These are phyloP conservation scores for Fraxinus angustifolia DNA, from an alignment of 305 asterid genomes.

Conservation along the genomic window DNA sequence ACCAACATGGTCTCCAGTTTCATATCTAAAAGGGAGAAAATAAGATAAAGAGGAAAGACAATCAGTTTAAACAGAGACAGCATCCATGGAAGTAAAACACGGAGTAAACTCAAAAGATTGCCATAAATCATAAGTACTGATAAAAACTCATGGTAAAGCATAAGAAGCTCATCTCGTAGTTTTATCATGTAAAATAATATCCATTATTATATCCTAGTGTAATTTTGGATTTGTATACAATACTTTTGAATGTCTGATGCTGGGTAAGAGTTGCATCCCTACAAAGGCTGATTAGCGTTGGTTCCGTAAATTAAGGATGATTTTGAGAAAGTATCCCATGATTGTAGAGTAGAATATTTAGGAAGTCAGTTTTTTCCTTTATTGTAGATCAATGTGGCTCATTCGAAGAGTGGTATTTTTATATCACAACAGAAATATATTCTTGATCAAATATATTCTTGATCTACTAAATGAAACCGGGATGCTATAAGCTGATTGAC, in stretches of 20 bases:
- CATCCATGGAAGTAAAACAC: background rate
- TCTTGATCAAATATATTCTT: background rate
- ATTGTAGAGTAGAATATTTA: background rate
- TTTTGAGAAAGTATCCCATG: background rate
- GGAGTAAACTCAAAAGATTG: background rate
- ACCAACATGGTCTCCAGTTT: slow-evolving; percentile 81
- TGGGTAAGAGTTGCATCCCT: background rate
- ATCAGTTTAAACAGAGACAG: slow-evolving; percentile 9
- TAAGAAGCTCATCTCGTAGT: background rate
- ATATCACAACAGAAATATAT: background rate
- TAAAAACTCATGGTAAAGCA: background rate
- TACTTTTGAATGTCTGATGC: background rate
- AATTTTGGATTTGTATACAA: background rate
- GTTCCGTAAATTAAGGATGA: background rate
- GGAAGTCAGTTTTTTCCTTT: background rate
- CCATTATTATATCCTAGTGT: background rate
- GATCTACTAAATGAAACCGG: background rate
- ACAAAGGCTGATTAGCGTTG: background rate
- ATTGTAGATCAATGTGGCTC: background rate
- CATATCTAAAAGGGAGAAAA: slow-evolving; percentile 42
- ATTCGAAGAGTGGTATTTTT: background rate
- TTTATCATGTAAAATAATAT: background rate
- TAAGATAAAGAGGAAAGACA: slow-evolving; percentile 13
- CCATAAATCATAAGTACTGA: background rate
- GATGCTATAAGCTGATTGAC: background rate